Conservation (phyloP, 257 asterid genomes). For the Solanum gandarillasii region DNA sequence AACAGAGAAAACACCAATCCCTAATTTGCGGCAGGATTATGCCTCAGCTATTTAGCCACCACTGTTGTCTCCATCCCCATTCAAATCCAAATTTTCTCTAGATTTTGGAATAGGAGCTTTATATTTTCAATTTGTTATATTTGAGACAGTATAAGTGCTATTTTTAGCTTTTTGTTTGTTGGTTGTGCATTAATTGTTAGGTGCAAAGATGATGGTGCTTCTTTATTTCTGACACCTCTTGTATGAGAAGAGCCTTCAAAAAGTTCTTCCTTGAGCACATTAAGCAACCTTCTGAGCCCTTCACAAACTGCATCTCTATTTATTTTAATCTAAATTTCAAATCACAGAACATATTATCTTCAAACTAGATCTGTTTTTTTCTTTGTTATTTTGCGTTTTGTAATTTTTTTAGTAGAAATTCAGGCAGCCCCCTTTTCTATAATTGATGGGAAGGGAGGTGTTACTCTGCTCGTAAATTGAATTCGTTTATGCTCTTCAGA, state of each 20-base stretch:
- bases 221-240: slow-evolving; percentile 77
- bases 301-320: neutral
- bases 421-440: slow-evolving; percentile 60
- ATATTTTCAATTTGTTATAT: neutral
- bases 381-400: too few relatives aligned
- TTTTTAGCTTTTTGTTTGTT: neutral
- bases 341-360: neutral
- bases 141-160: neutral
- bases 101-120: too few relatives aligned
- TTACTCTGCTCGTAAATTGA: slow-evolving; percentile 46
- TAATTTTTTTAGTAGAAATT: slow-evolving; percentile 27
- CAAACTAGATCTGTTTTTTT: neutral
- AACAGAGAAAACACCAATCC: neutral
- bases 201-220: slow-evolving; percentile 44
- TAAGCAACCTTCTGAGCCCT: slow-evolving; percentile 68
- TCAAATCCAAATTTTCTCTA: neutral
- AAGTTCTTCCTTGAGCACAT: slow-evolving; percentile 62
- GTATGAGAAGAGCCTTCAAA: slow-evolving; percentile 56
- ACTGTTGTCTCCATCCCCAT: neutral
- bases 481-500: slow-evolving; percentile 56
- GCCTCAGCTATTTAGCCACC: neutral
- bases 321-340: neutral
- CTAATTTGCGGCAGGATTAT: neutral
- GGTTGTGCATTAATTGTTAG: neutral
- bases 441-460: slow-evolving; percentile 36